Evolutionary conservation across 129 eudicot species (phyloP), one percentile per base, ranked within the genome.

Genomic region (Kitagawia praeruptora): DNA sequence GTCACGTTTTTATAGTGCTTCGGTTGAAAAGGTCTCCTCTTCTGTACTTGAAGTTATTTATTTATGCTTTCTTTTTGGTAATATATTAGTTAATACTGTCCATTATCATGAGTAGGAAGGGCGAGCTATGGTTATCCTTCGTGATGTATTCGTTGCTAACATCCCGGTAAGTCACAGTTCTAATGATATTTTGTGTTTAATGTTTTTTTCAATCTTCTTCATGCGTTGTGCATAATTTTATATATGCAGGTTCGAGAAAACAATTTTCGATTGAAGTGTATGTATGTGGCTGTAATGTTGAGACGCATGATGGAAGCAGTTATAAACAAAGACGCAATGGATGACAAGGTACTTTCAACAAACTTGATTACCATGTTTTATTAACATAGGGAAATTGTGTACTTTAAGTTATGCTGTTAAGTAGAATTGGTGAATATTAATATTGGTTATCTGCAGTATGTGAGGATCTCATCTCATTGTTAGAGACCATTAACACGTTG

Each of bases 301-400:
- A 89, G 97, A 82, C 98, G 97, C 77, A 92, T 95, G 96, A 88
- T 95, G 93, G 98, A 95, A 80, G 97, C 98, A 80, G 83, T 87
- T 42, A 78, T 95, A 77, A 92, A 89, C 85, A 89, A 95, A 87
- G 93, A 92, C 84, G 89, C 97, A 47, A 85, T 95, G 89, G 98
- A 95, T 84, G 98, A 95, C 87, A 95, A 95, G 91, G 98, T 93
- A 85, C 76, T 28, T 27, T 28, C 9, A 56, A 23, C 38, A 21
- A 39, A 71, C 23, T 21, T 23, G 5, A 18, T 44, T 71, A 9
- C 1, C 34, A 58, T 58, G 8, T 6, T n/a, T 58, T n/a, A n/a
- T 58, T 58, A 2, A 58, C 25, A 6, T n/a, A n/a, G 3, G 67
- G 67, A 58, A n/a, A 23, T 8, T n/a, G 34, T 58, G 15, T 58